Evolutionary conservation across 2,329 filamentous ascomycete species (phyloP).

Genomic region (Venturia oleaginea): DNA sequence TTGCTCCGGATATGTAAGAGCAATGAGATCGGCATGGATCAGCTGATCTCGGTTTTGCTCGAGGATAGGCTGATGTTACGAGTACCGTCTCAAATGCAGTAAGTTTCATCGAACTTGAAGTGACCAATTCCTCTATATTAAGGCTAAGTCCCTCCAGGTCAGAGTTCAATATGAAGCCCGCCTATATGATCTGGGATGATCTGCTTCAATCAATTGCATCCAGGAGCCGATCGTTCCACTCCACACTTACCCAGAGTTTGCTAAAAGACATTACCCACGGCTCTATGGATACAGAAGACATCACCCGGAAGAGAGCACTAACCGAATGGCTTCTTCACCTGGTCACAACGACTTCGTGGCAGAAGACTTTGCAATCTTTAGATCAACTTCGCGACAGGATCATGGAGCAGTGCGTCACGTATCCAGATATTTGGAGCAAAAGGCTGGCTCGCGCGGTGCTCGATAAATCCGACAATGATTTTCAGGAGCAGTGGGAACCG

Average conservation of each 20-base stretch:
- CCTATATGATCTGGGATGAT: conserved; percentile 8
- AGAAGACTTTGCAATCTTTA: neutral
- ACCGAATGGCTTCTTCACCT: conserved; percentile 3
- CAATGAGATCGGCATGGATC: neutral
- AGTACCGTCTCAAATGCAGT: neutral
- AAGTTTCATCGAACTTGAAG: neutral
- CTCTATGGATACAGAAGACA: neutral
- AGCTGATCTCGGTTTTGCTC: neutral
- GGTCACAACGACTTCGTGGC: neutral
- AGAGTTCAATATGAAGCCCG: neutral
- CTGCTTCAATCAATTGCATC: conserved; percentile 2
- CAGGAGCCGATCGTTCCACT: neutral
- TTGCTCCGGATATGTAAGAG: neutral
- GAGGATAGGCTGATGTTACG: conserved; percentile 8
- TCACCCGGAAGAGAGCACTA: neutral
- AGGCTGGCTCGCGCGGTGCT: neutral
- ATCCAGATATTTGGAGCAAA: neutral
- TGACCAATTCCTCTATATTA: neutral
- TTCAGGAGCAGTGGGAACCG: neutral
- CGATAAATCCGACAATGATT: neutral
- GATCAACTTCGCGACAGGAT: neutral
- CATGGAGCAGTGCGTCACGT: neutral
- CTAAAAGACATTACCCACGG: neutral
- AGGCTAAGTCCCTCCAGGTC: neutral
- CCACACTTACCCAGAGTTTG: neutral